Evolutionary conservation across 78 protist species (phyloP).

Genomic region (Chrysochromulina tobinii): DNA sequence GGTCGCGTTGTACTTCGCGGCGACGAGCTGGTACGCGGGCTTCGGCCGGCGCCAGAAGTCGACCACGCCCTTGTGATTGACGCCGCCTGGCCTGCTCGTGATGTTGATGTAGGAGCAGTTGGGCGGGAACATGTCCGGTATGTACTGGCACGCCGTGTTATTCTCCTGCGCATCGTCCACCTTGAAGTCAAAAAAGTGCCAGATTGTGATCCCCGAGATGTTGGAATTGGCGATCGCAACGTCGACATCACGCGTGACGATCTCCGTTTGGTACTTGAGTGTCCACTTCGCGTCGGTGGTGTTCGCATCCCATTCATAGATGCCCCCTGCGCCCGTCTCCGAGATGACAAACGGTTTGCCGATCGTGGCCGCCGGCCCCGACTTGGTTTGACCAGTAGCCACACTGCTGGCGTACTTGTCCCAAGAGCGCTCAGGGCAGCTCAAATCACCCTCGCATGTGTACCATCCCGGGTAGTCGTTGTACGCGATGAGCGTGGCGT

Average conservation of each 20-base stretch:
- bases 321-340: constrained; percentile 58
- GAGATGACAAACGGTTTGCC: constrained; percentile 43
- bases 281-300: constrained; percentile 31
- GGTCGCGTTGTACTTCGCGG: background rate
- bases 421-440: no score
- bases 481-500: background rate
- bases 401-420: no score
- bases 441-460: no score
- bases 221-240: background rate
- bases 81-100: background rate
- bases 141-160: no score
- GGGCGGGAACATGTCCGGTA: background rate
- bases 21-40: background rate
- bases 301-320: constrained; percentile 38
- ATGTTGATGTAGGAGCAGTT: background rate
- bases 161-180: background rate
- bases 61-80: constrained; percentile 7
- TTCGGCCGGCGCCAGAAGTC: constrained; percentile 25
- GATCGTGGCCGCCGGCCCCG: background rate
- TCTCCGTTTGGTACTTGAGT: constrained; percentile 23
- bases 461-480: constrained; percentile 32
- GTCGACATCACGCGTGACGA: background rate
- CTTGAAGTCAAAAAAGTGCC: constrained; percentile 21
- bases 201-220: background rate
- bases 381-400: background rate